Conservation (phyloP, 2,329 filamentous ascomycete species). For the Blastomyces percursus region DNA sequence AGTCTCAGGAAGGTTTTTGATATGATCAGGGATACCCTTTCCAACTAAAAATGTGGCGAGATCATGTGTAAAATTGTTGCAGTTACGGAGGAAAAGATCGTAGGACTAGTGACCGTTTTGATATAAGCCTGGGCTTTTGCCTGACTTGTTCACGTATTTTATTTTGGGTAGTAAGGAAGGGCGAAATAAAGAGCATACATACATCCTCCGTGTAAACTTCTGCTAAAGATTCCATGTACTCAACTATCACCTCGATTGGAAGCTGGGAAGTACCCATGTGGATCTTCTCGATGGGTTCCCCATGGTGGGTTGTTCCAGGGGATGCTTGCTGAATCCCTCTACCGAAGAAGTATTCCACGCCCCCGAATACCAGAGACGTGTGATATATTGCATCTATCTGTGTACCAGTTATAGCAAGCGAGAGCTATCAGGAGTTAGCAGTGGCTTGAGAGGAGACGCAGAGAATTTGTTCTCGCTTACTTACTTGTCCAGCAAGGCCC, state of each 20-base stretch:
- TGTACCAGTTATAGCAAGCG: constrained; percentile 48
- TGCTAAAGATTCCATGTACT: constrained; percentile 76
- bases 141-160: neutral
- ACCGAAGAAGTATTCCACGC: constrained; percentile 86
- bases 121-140: neutral
- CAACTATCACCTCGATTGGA: constrained; percentile 68
- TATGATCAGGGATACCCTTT: constrained; percentile 76
- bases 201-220: constrained; percentile 73
- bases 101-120: constrained; percentile 51
- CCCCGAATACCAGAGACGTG: constrained; percentile 73
- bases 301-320: constrained; percentile 78
- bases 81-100: constrained; percentile 82
- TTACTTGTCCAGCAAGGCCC: constrained; percentile 45
- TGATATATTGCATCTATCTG: constrained; percentile 92
- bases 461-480: constrained; percentile 4
- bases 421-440: constrained; percentile 36
- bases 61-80: constrained; percentile 95
- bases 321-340: constrained; percentile 71
- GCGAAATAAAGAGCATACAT: constrained; percentile 9
- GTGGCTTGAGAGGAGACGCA: neutral
- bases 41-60: constrained; percentile 82
- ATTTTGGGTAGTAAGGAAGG: neutral
- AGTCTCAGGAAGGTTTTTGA: constrained; percentile 70
- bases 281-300: constrained; percentile 65
- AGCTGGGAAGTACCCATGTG: constrained; percentile 66